Percentiles rank a stretch among this genome's conserved stretches.
These are phyloP conservation scores for Hippophae rhamnoides DNA, from an alignment of 306 rosid species.

Conservation along the genomic window DNA sequence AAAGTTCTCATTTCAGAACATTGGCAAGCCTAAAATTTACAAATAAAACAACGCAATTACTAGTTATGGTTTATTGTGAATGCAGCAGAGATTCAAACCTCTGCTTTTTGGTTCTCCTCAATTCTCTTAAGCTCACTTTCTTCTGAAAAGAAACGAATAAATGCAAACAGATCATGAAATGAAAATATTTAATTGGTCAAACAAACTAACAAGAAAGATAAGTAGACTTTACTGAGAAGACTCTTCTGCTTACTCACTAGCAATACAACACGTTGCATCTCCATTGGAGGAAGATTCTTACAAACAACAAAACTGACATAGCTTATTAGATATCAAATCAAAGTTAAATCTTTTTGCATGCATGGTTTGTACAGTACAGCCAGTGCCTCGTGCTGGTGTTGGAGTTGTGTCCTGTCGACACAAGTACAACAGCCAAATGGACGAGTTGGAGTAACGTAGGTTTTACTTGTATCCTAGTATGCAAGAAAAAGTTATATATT, in stretches of 20 bases:
- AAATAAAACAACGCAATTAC: conserved; percentile 17
- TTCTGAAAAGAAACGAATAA: conserved; percentile 10
- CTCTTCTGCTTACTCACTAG: too few species aligned
- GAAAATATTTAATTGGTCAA: neutral
- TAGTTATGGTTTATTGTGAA: conserved; percentile 17
- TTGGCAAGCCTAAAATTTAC: conserved; percentile 3
- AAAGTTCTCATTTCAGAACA: conserved; percentile 26
- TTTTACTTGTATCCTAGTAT: too few species aligned
- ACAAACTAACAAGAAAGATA: neutral
- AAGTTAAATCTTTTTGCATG: neutral
- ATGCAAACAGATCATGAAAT: neutral
- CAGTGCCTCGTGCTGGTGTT: too few species aligned
- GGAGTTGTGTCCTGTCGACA: too few species aligned
- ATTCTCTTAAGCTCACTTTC: conserved; percentile 4
- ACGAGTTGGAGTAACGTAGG: too few species aligned
- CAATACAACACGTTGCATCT: too few species aligned
- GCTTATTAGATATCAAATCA: neutral
- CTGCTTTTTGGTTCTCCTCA: conserved; percentile 12
- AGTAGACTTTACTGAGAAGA: neutral
- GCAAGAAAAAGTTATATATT: too few species aligned
- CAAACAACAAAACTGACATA: too few species aligned
- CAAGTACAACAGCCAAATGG: too few species aligned
- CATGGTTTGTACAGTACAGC: too few species aligned
- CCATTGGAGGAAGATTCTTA: too few species aligned
- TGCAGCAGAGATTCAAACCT: conserved; percentile 47